A percentile compares a stretch with the other conserved stretches of the same genome.
These are phyloP conservation scores for Darksidea phi DNA, from an alignment of 495 filamentous ascomycete genomes.

Conservation along the genomic window DNA sequence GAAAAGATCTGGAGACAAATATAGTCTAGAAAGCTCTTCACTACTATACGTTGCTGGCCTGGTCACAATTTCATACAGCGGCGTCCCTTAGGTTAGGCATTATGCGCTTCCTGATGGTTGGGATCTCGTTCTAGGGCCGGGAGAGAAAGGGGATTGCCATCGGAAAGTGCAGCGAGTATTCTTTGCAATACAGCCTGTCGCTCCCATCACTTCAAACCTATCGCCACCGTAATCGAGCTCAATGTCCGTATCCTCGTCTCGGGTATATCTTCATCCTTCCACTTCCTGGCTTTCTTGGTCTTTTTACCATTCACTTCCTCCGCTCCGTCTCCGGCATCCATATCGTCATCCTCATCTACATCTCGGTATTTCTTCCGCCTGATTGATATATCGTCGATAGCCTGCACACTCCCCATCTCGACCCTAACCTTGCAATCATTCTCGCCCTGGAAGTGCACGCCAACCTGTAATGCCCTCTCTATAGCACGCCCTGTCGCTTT, in stretches of 20 bases:
- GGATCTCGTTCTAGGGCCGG: too few relatives aligned
- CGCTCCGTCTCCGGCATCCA: constrained; percentile 15
- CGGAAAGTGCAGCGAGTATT: too few relatives aligned
- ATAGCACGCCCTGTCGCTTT: constrained; percentile 82
- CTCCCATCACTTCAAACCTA: constrained; percentile 50
- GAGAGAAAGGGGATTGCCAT: too few relatives aligned
- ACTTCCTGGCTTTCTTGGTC: constrained; percentile 39
- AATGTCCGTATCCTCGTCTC: constrained; percentile 63
- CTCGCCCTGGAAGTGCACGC: constrained; percentile 44
- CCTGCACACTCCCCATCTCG: constrained; percentile 43
- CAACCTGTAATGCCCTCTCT: constrained; percentile 58
- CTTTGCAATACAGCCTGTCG: not conserved
- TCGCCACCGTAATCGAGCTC: constrained; percentile 64
- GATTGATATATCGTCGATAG: constrained; percentile 45
- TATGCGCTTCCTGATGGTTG: too few relatives aligned
- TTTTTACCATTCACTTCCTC: constrained; percentile 32
- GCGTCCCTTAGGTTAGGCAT: too few relatives aligned
- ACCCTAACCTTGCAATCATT: constrained; percentile 41
- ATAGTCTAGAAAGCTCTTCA: too few relatives aligned
- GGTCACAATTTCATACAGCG: too few relatives aligned
- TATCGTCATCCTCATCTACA: constrained; percentile 35
- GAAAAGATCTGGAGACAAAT: too few relatives aligned
- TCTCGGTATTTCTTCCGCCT: constrained; percentile 32
- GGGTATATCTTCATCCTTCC: constrained; percentile 55
- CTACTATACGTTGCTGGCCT: too few relatives aligned